A percentile compares a stretch with the other conserved stretches of the same genome.
phyloP scores from a whole-genome alignment of 805 yeast species.

The Cyberlindnera saturnus region DNA sequence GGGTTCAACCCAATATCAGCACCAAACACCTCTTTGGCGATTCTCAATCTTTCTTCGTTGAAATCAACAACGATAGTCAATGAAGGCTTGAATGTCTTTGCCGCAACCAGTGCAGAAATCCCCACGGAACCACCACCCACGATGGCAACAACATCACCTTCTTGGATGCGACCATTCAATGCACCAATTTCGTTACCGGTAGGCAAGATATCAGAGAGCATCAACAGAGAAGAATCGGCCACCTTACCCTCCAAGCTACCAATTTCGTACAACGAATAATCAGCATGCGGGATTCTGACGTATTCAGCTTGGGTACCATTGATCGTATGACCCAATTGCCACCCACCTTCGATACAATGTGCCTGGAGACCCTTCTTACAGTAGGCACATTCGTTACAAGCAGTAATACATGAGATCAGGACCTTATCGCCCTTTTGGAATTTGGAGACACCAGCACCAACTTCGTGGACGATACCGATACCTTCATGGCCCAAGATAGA shows the following conservation, averaged over 20 bases:
- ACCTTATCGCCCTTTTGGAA: constrained; percentile 54
- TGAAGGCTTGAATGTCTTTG: constrained; percentile 49
- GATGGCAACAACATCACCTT: constrained; percentile 56
- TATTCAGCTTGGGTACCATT: constrained; percentile 66
- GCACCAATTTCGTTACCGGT: constrained; percentile 67
- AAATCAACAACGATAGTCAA: constrained; percentile 52
- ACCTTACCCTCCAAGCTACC: constrained; percentile 29
- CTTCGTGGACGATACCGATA: constrained; percentile 43
- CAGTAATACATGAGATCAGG: constrained; percentile 59
- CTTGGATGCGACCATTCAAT: constrained; percentile 42
- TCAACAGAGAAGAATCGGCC: constrained; percentile 46
- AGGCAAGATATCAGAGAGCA: constrained; percentile 60
- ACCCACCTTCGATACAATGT: constrained; percentile 52
- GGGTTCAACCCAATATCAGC: constrained; percentile 56
- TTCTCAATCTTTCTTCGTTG: constrained; percentile 50
- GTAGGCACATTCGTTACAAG: constrained; percentile 55
- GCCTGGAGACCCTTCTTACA: constrained; percentile 50
- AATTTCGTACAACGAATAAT: constrained; percentile 29
- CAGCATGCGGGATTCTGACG: constrained; percentile 48
- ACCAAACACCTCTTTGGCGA: constrained; percentile 51
- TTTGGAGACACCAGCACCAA: constrained; percentile 42
- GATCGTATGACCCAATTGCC: constrained; percentile 50
- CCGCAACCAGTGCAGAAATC: constrained; percentile 51
- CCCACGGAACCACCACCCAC: constrained; percentile 70
- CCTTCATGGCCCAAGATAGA: constrained; percentile 60